Evolutionary conservation across 225 moss, liverwort and hornwort species (phyloP), one percentile per base, ranked within the genome.

Genomic region (Climacium dendroides): DNA sequence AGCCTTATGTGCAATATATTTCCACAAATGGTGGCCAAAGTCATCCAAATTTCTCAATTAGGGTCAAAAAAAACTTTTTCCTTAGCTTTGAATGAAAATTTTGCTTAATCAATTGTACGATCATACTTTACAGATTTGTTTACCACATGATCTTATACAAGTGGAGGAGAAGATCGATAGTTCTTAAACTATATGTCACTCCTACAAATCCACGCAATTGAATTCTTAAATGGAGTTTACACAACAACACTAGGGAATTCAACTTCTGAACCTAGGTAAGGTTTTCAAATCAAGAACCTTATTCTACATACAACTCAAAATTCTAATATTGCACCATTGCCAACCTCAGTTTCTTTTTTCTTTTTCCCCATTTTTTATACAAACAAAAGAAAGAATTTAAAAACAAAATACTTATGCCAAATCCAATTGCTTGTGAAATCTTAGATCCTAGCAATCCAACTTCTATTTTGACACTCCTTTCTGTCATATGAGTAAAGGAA

Each of bases 301-400:
- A 5, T 52, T 43, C 5, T 41, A 5, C 0, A 0, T 15, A 50
- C 32, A 74, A 78, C 5, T 16, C 37, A 54, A 37, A n/a, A 3
- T 11, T 11, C n/a, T n/a, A n/a, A n/a, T n/a, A n/a, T n/a, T n/a
- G n/a, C n/a, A n/a, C n/a, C n/a, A n/a, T 25, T 24, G 11, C 24
- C 7, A 24, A 54, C 6, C 3, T 6, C n/a, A 19, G 45, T 47
- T 39, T 5, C 1, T 39, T 41, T 3, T 25, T 15, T 74, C 7
- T 2, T 0, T 19, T n/a, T n/a, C n/a, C n/a, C n/a, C n/a, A 8
- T 45, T 19, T 48, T 74, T 52, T 8, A 32, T 1, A 50, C 5
- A 13, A 74, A 74, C 7, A 0, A 34, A 52, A 52, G 13, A 34
- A 74, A 34, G 13, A 3, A 2, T 12, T 20, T 13, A 1, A 20